Evolutionary conservation across 1,284 basidiomycete species (phyloP).

Genomic region (Volvariella surrecta): DNA sequence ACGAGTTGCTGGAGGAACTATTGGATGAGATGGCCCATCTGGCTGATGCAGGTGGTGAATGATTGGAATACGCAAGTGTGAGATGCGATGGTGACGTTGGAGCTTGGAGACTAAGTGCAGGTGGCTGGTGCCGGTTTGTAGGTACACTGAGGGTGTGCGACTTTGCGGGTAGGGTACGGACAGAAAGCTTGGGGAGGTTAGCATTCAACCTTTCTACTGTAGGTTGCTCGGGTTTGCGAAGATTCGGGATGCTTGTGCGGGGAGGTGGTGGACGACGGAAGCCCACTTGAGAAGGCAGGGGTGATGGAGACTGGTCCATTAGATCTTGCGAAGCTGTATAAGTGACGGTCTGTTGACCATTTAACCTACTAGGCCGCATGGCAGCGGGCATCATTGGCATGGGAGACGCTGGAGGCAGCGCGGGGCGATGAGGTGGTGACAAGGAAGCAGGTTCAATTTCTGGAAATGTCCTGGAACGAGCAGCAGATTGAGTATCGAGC

Average conservation of each 20-base stretch:
- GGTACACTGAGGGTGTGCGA: conserved; percentile 52
- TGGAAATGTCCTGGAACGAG: conserved; percentile 39
- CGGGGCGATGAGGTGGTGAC: conserved; percentile 20
- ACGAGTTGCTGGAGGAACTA: conserved; percentile 17
- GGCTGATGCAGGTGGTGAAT: conserved; percentile 44
- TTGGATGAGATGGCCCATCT: conserved; percentile 16
- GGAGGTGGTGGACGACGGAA: conserved; percentile 47
- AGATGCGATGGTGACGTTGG: conserved; percentile 56
- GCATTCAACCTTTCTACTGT: conserved; percentile 42
- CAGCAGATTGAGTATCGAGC: conserved; percentile 50
- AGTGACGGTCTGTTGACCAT: not conserved
- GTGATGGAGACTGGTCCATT: conserved; percentile 46
- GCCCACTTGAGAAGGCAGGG: conserved; percentile 52
- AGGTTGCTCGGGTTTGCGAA: conserved; percentile 50
- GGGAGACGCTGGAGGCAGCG: conserved; percentile 20
- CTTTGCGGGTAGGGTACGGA: conserved; percentile 46
- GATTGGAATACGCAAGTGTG: conserved; percentile 45
- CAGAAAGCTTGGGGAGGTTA: conserved; percentile 46
- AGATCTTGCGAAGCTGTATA: conserved; percentile 6
- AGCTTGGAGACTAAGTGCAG: conserved; percentile 28
- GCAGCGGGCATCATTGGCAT: conserved; percentile 25
- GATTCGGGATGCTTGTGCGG: conserved; percentile 53
- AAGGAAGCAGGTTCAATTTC: conserved; percentile 44
- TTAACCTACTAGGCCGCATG: conserved; percentile 14
- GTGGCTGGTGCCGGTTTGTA: conserved; percentile 20